Percentiles rank a stretch among this genome's conserved stretches.
Conservation (phyloP, 768 basidiomycete genomes). For the Lactarius sanguifluus region DNA sequence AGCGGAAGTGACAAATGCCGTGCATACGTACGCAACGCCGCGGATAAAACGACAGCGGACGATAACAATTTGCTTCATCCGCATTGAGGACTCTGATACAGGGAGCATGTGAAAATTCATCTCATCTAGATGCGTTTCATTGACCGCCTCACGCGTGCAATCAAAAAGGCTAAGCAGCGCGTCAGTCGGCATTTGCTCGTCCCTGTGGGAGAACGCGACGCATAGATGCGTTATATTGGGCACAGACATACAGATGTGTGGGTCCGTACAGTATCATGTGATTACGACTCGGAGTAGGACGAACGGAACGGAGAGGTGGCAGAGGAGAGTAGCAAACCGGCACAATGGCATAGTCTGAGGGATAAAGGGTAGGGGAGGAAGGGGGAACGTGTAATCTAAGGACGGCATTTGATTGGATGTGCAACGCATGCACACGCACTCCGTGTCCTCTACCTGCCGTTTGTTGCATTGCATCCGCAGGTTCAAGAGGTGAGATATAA, state of each 20-base stretch:
- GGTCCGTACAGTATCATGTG: constrained; percentile 20
- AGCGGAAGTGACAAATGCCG: too few relatives aligned
- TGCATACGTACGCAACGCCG: too few relatives aligned
- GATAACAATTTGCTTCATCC: too few relatives aligned
- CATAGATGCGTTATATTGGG: constrained; percentile 9
- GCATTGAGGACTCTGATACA: too few relatives aligned
- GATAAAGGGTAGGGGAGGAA: background rate
- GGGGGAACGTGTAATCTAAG: constrained; percentile 7
- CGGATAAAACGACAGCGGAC: too few relatives aligned
- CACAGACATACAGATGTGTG: constrained; percentile 24
- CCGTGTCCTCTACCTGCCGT: constrained; percentile 11
- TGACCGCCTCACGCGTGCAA: background rate
- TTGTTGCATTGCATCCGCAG: constrained; percentile 6
- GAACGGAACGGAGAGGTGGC: background rate
- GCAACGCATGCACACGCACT: background rate
- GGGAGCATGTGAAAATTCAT: too few relatives aligned
- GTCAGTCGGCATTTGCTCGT: background rate
- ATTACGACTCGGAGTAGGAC: constrained; percentile 2
- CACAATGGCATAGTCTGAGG: background rate
- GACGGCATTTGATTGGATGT: background rate
- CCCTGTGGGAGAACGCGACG: background rate
- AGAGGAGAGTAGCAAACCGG: background rate
- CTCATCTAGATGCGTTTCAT: too few relatives aligned
- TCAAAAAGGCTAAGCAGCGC: background rate
- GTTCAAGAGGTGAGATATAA: constrained; percentile 12